Percentiles rank a stretch among this genome's conserved stretches.
Evolutionary conservation across 148 eudicot genomes (phyloP).

Genomic region (Fagopyrum tataricum): DNA sequence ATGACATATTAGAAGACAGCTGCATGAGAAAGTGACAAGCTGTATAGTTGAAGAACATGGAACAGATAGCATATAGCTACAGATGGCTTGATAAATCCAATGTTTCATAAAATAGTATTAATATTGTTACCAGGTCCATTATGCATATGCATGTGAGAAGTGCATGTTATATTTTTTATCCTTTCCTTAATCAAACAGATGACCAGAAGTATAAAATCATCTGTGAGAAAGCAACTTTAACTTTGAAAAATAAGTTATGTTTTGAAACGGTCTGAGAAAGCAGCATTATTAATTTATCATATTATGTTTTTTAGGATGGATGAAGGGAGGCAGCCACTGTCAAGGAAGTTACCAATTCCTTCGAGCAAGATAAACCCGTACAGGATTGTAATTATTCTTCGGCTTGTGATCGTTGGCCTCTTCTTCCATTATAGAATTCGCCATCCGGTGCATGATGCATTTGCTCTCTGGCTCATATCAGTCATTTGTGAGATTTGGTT

Average conservation of each 20-base stretch:
- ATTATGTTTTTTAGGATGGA: constrained; percentile 58
- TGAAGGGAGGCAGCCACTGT: constrained; percentile 93
- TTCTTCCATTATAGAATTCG: constrained; percentile 79
- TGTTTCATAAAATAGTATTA: not conserved
- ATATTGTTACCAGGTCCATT: not conserved
- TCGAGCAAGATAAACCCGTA: constrained; percentile 94
- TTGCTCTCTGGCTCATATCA: constrained; percentile 75
- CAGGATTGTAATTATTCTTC: constrained; percentile 65
- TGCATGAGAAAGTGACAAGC: not conserved
- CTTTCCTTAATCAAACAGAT: not conserved
- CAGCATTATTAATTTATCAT: not conserved
- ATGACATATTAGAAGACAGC: constrained; percentile 11
- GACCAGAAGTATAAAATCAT: not conserved
- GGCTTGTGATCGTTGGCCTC: constrained; percentile 68
- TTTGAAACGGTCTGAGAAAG: not conserved
- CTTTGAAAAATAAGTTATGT: not conserved
- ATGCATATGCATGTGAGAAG: constrained; percentile 2
- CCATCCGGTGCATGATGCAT: constrained; percentile 88
- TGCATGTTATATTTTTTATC: not conserved
- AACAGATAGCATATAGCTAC: not conserved
- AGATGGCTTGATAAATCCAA: not conserved
- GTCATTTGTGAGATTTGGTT: constrained; percentile 95
- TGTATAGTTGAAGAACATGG: not conserved
- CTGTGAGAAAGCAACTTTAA: not conserved
- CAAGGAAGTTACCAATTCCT: constrained; percentile 77